Conservation (phyloP, 257 asterid species). For the Verbascum thapsus region DNA sequence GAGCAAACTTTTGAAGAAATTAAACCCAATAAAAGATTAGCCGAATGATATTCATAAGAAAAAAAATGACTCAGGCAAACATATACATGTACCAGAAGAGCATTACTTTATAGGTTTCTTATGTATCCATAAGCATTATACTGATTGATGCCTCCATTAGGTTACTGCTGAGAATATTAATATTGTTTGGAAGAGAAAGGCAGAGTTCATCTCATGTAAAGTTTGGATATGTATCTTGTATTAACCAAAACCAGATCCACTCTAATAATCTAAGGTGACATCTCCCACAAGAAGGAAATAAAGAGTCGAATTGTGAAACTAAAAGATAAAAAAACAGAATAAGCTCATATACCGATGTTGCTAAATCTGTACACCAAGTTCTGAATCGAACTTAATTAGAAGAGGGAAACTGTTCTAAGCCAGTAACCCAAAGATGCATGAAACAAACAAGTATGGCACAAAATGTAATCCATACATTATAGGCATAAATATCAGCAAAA, state of each 20-base stretch:
- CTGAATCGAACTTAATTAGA: background rate
- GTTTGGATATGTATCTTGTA: background rate
- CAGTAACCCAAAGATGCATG: background rate
- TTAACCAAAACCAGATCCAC: slow-evolving; percentile 1
- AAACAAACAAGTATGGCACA: slow-evolving; percentile 13
- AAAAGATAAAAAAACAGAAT: background rate
- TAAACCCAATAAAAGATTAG: slow-evolving; percentile 3
- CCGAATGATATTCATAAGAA: slow-evolving; percentile 25
- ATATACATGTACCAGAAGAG: background rate
- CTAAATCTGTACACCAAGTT: too few relatives aligned
- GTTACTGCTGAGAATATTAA: background rate
- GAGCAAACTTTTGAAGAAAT: slow-evolving; percentile 7
- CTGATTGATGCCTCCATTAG: too few relatives aligned
- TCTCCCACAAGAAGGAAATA: slow-evolving; percentile 3
- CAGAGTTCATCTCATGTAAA: slow-evolving; percentile 4
- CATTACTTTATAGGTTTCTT: background rate
- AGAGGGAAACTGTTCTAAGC: background rate
- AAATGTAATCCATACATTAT: too few relatives aligned
- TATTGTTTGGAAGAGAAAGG: background rate
- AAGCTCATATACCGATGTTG: too few relatives aligned
- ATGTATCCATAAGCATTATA: background rate
- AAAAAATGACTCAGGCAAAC: background rate
- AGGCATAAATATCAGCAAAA: too few relatives aligned
- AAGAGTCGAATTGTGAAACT: background rate
- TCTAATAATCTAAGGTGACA: background rate